Evolutionary conservation across 208 protist genomes (phyloP).

Genomic region (Crithidia brevicula): DNA sequence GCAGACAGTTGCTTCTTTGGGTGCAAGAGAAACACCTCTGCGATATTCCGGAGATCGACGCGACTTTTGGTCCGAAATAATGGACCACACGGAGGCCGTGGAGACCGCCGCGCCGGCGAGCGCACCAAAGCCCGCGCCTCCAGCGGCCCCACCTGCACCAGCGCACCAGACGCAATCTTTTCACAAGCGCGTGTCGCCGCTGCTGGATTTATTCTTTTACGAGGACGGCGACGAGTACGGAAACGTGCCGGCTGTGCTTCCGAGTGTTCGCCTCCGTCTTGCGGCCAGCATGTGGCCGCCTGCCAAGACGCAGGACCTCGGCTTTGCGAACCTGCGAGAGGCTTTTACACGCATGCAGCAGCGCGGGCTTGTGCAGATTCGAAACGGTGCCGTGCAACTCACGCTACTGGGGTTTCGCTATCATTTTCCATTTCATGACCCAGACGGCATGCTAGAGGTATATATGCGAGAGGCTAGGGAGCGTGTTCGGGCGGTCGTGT

Average conservation of each 20-base stretch:
- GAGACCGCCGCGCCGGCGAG: neutral
- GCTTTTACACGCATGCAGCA: conserved; percentile 47
- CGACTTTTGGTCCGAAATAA: conserved; percentile 53
- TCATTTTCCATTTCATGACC: conserved; percentile 80
- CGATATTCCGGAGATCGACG: conserved; percentile 8
- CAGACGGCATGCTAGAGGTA: conserved; percentile 63
- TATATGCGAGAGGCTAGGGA: conserved; percentile 33
- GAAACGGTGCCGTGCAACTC: conserved; percentile 47
- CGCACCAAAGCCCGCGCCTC: neutral
- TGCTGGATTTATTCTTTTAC: conserved; percentile 84
- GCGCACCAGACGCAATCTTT: conserved; percentile 45
- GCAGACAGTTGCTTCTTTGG: no score
- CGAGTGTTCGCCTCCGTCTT: conserved; percentile 40
- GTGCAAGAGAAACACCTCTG: no score
- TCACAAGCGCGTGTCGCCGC: conserved; percentile 54
- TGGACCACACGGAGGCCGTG: conserved; percentile 19
- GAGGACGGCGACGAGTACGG: conserved; percentile 54
- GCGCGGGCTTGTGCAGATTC: conserved; percentile 49
- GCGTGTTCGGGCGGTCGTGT: conserved; percentile 21
- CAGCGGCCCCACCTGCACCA: neutral
- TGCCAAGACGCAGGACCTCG: conserved; percentile 25
- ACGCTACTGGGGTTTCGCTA: conserved; percentile 81
- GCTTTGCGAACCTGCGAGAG: conserved; percentile 50
- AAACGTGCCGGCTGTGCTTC: conserved; percentile 51
- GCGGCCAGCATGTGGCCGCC: conserved; percentile 38